Evolutionary conservation across 78 protist genomes (phyloP), one percentile per base, ranked within the genome.

Genomic region (Polysphondylium violaceum): DNA sequence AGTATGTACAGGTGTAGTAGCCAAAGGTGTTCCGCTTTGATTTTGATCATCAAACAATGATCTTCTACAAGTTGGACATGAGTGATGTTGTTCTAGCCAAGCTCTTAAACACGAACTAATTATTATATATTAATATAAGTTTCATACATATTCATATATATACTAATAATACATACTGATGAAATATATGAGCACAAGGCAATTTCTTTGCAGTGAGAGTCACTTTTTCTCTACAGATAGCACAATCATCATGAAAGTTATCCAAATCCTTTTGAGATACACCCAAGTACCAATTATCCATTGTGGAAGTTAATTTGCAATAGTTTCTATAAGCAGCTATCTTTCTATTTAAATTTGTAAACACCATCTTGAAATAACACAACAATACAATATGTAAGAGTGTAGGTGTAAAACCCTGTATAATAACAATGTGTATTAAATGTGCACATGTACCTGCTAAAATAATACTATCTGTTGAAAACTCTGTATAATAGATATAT

Each of bases 31-130:
- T 16, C 12, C 58, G 2, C 23, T 50, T 61, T 74, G 87, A 16
- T 85, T 23, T 27, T 63, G 77, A 27, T 65, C 64, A 27, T 94
- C 96, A 58, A 94, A 60, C 27, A 94, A 81, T 25, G 95, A 91
- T 58, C 77, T 55, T 74, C 96, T 87, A 74, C 96, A 94, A 27
- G 95, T 94, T 61, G 96, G 96, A 35, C 96, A 94, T 85, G 87
- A 76, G 56, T 81, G 73, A 35, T 94, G 96, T 64, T 94, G 89
- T 72, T 94, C 95, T 25, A 94, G 25, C 96, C 96, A 94, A 17
- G 96, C 88, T 65, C 96, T 87, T 59, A 94, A 69, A 68, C 96
- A 94, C 41, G 93, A 87, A 44, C 96, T 93, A 63, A 43, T 3
- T 23, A 43, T 19, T 53, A 44, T 23, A 2, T 41, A 1, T 31